Evolutionary conservation across 139 green algal genomes (phyloP), one percentile per base, ranked within the genome.

Genomic region (Chlamydomonas applanata): DNA sequence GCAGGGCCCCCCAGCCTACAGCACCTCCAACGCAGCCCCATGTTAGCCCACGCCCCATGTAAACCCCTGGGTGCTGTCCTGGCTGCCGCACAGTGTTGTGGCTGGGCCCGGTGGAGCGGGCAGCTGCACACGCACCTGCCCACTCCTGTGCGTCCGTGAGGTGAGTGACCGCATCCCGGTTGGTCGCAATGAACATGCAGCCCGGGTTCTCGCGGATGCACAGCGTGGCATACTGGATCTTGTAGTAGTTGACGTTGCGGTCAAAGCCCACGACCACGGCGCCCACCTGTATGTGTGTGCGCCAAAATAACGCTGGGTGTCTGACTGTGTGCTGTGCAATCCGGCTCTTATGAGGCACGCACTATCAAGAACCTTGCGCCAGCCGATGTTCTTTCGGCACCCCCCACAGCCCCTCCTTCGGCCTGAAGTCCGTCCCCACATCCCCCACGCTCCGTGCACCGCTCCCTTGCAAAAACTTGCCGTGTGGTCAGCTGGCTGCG

Each of bases 211-310:
- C 96, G 9, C 93, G 84, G 74, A 99, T 96, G 89, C 96, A 99
- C 36, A 99, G 88, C 30, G 93, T 98, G 13, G 95, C 95, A 66
- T 94, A 96, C 91, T 99, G 95, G 75, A 99, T 97, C 87, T 99
- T 99, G 92, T 98, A 95, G 89, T 99, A 99, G 90, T 99, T 99
- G 86, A 99, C 87, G 88, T 98, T 80, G 46, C 95, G 87, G 90
- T 99, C 96, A 82, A 98, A 98, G 59, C 96, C 96, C 20, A 99
- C 96, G 45, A 99, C 87, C 32, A 99, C 96, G 1, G 96, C 96
- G 30, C 87, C 92, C 24, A 98, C 91, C 90, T 97, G 60, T 25
- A 69, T 32, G 5, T 4, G 66, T 16, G 36, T 64, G 19, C 24
- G 17, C 19, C 56, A 64, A 14, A 14, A 19, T 29, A n/a, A n/a